Evolutionary conservation across 2,329 filamentous ascomycete species (phyloP).

Genomic region (Botrytis medusae): DNA sequence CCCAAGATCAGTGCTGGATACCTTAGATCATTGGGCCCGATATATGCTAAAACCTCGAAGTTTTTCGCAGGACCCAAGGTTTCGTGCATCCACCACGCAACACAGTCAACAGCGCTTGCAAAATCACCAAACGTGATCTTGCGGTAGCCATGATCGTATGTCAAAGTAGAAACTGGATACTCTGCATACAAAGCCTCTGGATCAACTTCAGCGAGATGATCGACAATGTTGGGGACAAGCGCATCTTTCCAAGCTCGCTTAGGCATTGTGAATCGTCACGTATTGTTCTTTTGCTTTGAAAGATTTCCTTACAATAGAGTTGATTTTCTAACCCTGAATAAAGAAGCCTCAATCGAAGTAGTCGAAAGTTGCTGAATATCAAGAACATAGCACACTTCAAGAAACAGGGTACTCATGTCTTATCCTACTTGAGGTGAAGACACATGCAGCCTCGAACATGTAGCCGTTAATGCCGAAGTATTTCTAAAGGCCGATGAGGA

Average conservation of each 20-base stretch:
- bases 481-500: background rate
- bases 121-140: slow-evolving; percentile 24
- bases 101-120: slow-evolving; percentile 27
- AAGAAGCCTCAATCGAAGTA: too few relatives aligned
- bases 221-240: background rate
- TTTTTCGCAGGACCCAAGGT: slow-evolving; percentile 16
- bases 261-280: too few relatives aligned
- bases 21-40: slow-evolving; percentile 38
- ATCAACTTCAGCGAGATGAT: background rate
- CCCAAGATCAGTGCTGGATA: slow-evolving; percentile 4
- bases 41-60: slow-evolving; percentile 46
- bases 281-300: too few relatives aligned
- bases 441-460: background rate
- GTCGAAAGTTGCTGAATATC: too few relatives aligned
- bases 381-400: too few relatives aligned
- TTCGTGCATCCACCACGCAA: slow-evolving; percentile 27
- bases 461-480: background rate
- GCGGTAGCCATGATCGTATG: slow-evolving; percentile 17
- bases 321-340: too few relatives aligned
- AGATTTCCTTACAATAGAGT: too few relatives aligned
- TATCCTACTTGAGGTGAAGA: background rate
- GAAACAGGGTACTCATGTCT: background rate
- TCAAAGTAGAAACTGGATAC: slow-evolving; percentile 1
- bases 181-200: slow-evolving; percentile 7
- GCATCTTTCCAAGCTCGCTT: background rate